These are phyloP conservation scores for Inonotus hispidus DNA, from an alignment of 1,284 basidiomycete species.

Conservation along the genomic window DNA sequence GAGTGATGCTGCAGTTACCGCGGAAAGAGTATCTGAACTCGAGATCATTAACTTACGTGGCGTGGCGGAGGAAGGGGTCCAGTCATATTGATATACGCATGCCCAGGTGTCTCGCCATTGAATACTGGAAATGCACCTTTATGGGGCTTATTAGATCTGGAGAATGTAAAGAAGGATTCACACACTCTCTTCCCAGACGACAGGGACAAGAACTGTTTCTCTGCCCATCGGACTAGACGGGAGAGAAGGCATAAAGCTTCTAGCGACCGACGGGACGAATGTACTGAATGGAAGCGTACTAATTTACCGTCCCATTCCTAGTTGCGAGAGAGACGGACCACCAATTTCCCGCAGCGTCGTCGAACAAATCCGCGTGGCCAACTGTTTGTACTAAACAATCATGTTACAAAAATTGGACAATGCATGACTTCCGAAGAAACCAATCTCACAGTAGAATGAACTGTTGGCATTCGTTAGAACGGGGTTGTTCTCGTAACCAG, in stretches of 20 bases:
- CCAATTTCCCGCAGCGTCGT: slow-evolving; percentile 34
- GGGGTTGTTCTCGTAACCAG: slow-evolving; percentile 37
- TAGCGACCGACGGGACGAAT: not conserved
- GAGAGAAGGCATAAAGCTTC: not conserved
- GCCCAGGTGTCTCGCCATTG: slow-evolving; percentile 14
- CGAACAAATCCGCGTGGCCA: slow-evolving; percentile 37
- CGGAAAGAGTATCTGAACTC: not conserved
- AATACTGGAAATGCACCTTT: slow-evolving; percentile 17
- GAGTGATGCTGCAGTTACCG: not conserved
- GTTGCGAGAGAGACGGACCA: slow-evolving; percentile 39
- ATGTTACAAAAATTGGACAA: too few relatives aligned
- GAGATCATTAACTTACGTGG: not conserved
- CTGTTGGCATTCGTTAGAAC: slow-evolving; percentile 36
- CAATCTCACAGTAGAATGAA: slow-evolving; percentile 23
- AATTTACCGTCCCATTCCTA: slow-evolving; percentile 34
- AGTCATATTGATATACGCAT: slow-evolving; percentile 13
- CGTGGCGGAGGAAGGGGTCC: slow-evolving; percentile 15
- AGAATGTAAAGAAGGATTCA: not conserved
- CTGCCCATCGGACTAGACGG: slow-evolving; percentile 28
- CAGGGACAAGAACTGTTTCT: slow-evolving; percentile 39
- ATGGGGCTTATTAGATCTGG: not conserved
- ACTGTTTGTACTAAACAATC: slow-evolving; percentile 33
- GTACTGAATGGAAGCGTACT: slow-evolving; percentile 2
- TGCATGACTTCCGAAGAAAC: too few relatives aligned
- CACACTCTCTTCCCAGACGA: slow-evolving; percentile 37